phyloP scores from a whole-genome alignment of 257 asterid species.

The Knoxia roxburghii region DNA sequence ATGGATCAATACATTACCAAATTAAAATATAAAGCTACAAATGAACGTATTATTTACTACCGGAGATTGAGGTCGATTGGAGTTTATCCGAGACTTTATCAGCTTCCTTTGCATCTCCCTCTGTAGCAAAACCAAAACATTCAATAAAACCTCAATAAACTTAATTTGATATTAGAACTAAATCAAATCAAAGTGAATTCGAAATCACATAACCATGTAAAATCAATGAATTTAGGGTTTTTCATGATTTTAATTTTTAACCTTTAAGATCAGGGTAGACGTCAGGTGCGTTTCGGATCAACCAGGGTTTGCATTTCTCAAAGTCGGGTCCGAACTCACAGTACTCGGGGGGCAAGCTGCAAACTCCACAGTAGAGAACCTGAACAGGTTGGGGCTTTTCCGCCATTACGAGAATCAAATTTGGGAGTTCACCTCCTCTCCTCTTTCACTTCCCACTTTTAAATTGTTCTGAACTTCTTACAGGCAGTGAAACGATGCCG shows the following conservation, averaged over 20 bases:
- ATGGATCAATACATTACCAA: too few species aligned
- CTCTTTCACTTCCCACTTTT: constrained; percentile 3
- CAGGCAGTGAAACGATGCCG: constrained; percentile 6
- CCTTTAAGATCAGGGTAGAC: constrained; percentile 92
- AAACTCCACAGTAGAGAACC: constrained; percentile 76
- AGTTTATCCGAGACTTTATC: constrained; percentile 69
- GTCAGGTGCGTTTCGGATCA: constrained; percentile 68
- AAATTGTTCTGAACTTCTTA: neutral
- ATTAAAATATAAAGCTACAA: neutral
- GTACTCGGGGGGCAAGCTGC: constrained; percentile 94
- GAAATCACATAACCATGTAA: neutral
- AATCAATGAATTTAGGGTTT: constrained; percentile 19
- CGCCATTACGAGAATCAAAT: constrained; percentile 44
- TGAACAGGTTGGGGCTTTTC: constrained; percentile 65
- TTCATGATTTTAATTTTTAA: constrained; percentile 11
- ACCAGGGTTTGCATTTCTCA: constrained; percentile 96
- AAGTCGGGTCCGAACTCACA: constrained; percentile 93
- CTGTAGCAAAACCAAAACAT: constrained; percentile 27
- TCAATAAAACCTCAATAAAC: neutral
- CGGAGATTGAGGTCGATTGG: constrained; percentile 73
- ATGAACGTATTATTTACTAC: constrained; percentile 29
- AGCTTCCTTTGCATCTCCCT: constrained; percentile 52
- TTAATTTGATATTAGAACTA: neutral
- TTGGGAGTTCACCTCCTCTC: neutral
- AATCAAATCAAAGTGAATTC: neutral